Conservation (phyloP, 495 filamentous ascomycete genomes). For the Sabuloglossum arenarium region DNA sequence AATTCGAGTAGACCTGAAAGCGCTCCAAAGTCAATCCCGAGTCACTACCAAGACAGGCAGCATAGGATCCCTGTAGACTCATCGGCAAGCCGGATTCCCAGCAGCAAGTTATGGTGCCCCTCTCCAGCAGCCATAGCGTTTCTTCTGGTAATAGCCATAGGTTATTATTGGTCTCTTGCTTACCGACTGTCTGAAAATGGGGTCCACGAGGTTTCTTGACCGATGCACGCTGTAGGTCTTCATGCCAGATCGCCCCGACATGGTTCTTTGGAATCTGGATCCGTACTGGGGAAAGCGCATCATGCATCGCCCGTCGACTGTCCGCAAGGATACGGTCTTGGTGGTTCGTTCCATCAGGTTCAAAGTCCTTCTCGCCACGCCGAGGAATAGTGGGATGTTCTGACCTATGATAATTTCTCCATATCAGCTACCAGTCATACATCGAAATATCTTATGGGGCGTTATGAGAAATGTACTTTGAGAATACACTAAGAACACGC, state of each 20-base stretch:
- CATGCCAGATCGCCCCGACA: constrained; percentile 31
- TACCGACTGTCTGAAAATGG: constrained; percentile 36
- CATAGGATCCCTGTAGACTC: constrained; percentile 77
- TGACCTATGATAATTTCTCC: neutral
- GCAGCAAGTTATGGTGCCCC: constrained; percentile 66
- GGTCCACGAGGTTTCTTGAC: constrained; percentile 28
- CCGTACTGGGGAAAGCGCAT: constrained; percentile 54
- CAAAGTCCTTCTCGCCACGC: constrained; percentile 91
- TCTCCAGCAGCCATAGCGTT: constrained; percentile 68
- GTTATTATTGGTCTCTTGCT: constrained; percentile 30
- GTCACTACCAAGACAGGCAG: constrained; percentile 45
- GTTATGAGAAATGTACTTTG: constrained; percentile 19
- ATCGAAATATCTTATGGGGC: neutral
- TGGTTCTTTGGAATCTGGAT: constrained; percentile 34
- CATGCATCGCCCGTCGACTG: constrained; percentile 77
- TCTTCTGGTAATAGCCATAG: constrained; percentile 86
- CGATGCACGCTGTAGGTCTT: constrained; percentile 16
- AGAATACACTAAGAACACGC: constrained; percentile 43
- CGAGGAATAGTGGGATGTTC: constrained; percentile 34
- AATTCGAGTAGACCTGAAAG: constrained; percentile 65
- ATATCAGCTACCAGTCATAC: constrained; percentile 1
- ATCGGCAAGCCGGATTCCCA: constrained; percentile 47
- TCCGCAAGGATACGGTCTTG: constrained; percentile 57
- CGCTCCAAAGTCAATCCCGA: constrained; percentile 52
- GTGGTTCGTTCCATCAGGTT: constrained; percentile 65